phyloP scores from a whole-genome alignment of 371 early-diverging fungal genomes.

The Mortierella sp. region DNA sequence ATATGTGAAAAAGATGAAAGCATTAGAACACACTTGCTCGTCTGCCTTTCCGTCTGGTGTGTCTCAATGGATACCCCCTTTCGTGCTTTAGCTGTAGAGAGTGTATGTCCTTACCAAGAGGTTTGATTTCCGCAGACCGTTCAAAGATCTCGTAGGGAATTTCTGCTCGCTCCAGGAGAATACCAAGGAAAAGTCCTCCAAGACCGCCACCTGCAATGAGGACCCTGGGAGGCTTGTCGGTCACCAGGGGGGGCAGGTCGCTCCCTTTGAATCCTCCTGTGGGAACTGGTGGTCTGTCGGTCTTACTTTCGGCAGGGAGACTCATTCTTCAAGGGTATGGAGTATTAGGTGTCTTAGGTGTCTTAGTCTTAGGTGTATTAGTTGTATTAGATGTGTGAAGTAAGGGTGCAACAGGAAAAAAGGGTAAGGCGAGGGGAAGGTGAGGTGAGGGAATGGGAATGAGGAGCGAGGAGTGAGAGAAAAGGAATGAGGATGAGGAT shows the following conservation, averaged over 20 bases:
- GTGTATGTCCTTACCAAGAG: conserved; percentile 4
- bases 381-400: too few relatives aligned
- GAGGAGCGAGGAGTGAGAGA: too few relatives aligned
- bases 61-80: too few relatives aligned
- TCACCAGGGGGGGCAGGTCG: neutral
- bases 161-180: conserved; percentile 14
- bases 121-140: neutral
- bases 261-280: neutral
- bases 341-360: too few relatives aligned
- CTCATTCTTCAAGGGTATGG: neutral
- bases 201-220: conserved; percentile 21
- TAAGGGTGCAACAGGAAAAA: too few relatives aligned
- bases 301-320: neutral
- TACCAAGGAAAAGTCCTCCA: conserved; percentile 15
- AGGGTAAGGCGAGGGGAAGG: too few relatives aligned
- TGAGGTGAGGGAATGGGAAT: too few relatives aligned
- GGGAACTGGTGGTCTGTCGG: neutral
- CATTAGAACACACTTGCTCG: neutral
- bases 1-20: neutral
- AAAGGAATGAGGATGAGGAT: too few relatives aligned
- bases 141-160: conserved; percentile 20
- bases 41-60: too few relatives aligned
- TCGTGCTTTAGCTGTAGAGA: too few relatives aligned
- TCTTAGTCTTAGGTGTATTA: too few relatives aligned
- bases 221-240: neutral